Conservation (phyloP, 805 yeast genomes). For the Kodamaea sagamina region DNA sequence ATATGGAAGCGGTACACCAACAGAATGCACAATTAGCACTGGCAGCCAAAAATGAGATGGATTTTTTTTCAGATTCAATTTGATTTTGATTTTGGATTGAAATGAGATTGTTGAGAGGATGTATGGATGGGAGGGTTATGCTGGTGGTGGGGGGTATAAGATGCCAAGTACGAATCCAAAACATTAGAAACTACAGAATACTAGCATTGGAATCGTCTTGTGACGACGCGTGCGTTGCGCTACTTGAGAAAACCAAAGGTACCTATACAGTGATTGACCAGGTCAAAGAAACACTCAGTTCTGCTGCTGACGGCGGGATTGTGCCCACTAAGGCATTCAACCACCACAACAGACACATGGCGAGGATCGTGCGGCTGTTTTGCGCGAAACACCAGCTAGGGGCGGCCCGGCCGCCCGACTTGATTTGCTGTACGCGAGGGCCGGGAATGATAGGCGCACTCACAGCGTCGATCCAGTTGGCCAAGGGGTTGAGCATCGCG, state of each 20-base stretch:
- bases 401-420: conserved; percentile 51
- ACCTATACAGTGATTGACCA: conserved; percentile 60
- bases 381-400: conserved; percentile 38
- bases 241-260: conserved; percentile 53
- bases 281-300: conserved; percentile 64
- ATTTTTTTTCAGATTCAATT: no score
- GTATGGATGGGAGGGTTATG: no score
- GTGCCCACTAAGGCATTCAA: conserved; percentile 81
- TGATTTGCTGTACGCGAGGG: conserved; percentile 89
- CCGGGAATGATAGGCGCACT: conserved; percentile 96
- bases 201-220: conserved; percentile 92
- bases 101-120: neutral
- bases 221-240: conserved; percentile 90
- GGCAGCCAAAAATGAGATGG: no score
- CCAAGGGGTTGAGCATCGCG: conserved; percentile 81
- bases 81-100: no score
- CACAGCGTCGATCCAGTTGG: conserved; percentile 77
- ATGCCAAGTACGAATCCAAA: no score
- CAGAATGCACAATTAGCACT: no score
- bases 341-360: conserved; percentile 69
- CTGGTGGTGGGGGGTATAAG: no score
- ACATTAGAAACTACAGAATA: conserved; percentile 61
- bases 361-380: conserved; percentile 49
- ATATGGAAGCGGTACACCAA: no score
- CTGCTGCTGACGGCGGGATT: conserved; percentile 74